These are phyloP conservation scores for Beauveria sp. DNA, from an alignment of 2,329 filamentous ascomycete genomes.

Conservation along the genomic window DNA sequence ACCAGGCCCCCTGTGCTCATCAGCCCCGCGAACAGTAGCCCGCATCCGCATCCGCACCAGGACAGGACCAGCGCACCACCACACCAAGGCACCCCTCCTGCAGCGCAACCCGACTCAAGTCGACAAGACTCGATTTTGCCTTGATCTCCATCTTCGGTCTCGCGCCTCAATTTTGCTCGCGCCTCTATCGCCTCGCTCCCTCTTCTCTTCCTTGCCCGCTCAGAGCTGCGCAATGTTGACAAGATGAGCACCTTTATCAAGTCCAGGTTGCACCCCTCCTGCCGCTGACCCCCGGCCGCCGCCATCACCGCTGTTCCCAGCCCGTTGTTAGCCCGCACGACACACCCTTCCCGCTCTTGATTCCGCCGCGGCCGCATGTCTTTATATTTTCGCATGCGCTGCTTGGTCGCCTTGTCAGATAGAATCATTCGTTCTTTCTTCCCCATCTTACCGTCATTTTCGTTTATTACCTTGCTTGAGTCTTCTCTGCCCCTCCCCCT, in stretches of 20 bases:
- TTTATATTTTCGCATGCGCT: background rate
- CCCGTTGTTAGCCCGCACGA: background rate
- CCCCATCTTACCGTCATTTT: background rate
- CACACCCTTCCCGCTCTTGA: background rate
- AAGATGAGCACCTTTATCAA: slow-evolving; percentile 13
- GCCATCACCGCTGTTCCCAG: slow-evolving; percentile 1
- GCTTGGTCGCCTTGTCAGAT: background rate
- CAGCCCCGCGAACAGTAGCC: slow-evolving; percentile 2
- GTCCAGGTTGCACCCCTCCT: slow-evolving; percentile 10
- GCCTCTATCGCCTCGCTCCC: background rate
- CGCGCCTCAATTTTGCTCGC: background rate
- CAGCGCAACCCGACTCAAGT: background rate
- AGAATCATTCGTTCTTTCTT: background rate
- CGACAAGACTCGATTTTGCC: background rate
- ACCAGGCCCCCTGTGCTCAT: background rate
- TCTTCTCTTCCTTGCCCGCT: slow-evolving; percentile 6
- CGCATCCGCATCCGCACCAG: background rate
- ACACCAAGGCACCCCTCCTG: background rate
- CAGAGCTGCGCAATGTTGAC: slow-evolving; percentile 12
- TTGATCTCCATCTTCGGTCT: background rate
- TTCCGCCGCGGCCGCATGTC: background rate
- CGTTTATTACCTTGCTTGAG: too few species aligned
- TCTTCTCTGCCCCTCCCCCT: background rate
- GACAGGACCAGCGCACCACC: background rate
- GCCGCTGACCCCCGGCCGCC: background rate